Evolutionary conservation across 257 asterid species (phyloP).

Genomic region (Coffea eugenioides): DNA sequence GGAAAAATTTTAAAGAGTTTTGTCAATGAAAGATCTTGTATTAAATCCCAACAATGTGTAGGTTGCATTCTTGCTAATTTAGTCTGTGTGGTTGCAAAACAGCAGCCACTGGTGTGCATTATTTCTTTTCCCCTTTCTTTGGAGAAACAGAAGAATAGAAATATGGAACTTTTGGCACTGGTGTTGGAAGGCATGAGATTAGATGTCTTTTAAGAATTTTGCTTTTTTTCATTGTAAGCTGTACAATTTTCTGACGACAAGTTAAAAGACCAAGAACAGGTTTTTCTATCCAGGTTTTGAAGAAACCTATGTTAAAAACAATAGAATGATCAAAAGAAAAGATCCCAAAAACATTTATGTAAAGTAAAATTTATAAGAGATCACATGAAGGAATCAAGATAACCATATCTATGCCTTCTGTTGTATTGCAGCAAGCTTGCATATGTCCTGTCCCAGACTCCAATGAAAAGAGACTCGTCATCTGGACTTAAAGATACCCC

Average conservation of each 20-base stretch:
- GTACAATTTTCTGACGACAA: not conserved
- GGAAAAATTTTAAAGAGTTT: not conserved
- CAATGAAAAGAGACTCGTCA: slow-evolving; percentile 58
- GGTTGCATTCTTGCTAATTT: too few species aligned
- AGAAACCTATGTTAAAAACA: not conserved
- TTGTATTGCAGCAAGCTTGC: slow-evolving; percentile 72
- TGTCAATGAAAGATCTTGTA: not conserved
- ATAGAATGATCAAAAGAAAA: not conserved
- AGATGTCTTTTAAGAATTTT: not conserved
- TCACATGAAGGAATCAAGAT: slow-evolving; percentile 53
- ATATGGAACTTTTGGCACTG: too few species aligned
- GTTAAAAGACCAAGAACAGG: not conserved
- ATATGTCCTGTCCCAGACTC: slow-evolving; percentile 71
- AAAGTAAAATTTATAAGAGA: not conserved
- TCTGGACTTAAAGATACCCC: slow-evolving; percentile 71
- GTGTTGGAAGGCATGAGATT: not conserved
- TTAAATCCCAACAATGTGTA: too few species aligned
- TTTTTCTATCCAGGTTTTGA: not conserved
- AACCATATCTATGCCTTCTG: slow-evolving; percentile 42
- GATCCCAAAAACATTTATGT: not conserved
- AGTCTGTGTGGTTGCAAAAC: too few species aligned
- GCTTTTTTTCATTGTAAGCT: not conserved
- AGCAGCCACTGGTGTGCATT: too few species aligned
- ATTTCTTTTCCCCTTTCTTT: too few species aligned
- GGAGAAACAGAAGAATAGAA: too few species aligned